Conservation (phyloP, 805 yeast species). For the Nadsonia fulvescens region DNA sequence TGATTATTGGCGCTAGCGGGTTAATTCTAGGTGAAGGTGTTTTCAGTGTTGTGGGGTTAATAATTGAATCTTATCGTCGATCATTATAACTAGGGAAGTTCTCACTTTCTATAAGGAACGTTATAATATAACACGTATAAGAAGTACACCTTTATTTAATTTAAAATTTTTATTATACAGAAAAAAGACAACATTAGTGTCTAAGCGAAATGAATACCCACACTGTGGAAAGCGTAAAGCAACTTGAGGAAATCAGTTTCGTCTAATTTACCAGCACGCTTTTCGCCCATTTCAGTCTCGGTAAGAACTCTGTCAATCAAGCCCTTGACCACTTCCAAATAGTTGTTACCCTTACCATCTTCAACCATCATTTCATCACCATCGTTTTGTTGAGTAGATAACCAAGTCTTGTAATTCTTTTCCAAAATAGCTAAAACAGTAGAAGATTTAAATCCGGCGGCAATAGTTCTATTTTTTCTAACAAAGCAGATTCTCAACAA, state of each 20-base stretch:
- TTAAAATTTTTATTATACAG: neutral
- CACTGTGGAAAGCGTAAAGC: slow-evolving; percentile 87
- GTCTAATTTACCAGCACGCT: slow-evolving; percentile 86
- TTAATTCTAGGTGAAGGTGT: slow-evolving; percentile 88
- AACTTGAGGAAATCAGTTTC: slow-evolving; percentile 78
- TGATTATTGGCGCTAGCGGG: slow-evolving; percentile 85
- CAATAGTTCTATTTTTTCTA: slow-evolving; percentile 78
- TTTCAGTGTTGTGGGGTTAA: slow-evolving; percentile 59
- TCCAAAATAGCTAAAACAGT: slow-evolving; percentile 70
- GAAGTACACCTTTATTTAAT: neutral
- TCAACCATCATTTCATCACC: slow-evolving; percentile 18
- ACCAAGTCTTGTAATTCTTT: slow-evolving; percentile 67
- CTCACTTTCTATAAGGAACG: no score
- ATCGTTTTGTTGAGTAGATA: slow-evolving; percentile 26
- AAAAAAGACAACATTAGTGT: no score
- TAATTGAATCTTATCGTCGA: neutral
- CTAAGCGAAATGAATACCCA: slow-evolving; percentile 88
- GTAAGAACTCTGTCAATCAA: slow-evolving; percentile 57
- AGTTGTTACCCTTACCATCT: slow-evolving; percentile 21
- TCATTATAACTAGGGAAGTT: neutral
- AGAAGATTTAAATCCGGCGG: slow-evolving; percentile 78
- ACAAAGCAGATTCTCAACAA: slow-evolving; percentile 78
- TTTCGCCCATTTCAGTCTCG: slow-evolving; percentile 66
- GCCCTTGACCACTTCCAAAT: slow-evolving; percentile 31
- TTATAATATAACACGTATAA: neutral